These are phyloP conservation scores for Hortiboletus flavorubellus DNA, from an alignment of 768 basidiomycete genomes.

Conservation along the genomic window DNA sequence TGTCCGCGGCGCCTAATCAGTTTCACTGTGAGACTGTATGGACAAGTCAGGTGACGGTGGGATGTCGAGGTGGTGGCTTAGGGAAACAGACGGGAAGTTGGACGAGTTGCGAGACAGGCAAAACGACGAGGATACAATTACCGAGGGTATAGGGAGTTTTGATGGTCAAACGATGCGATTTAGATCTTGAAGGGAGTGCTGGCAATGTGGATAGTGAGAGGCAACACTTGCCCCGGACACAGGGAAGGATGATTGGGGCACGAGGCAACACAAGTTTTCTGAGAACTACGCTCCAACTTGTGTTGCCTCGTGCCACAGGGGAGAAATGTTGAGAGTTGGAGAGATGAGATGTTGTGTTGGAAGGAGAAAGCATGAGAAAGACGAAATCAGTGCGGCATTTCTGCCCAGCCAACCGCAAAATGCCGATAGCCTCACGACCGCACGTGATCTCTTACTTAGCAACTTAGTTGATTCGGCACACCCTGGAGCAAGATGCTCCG, in stretches of 20 bases:
- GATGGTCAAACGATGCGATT: neutral
- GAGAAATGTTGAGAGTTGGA: neutral
- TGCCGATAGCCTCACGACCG: neutral
- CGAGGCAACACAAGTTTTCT: conserved; percentile 34
- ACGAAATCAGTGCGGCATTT: conserved; percentile 37
- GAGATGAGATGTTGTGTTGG: neutral
- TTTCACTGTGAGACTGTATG: neutral
- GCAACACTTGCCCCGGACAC: neutral
- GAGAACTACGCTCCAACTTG: conserved; percentile 48
- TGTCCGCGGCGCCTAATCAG: neutral
- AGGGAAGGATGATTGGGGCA: conserved; percentile 3
- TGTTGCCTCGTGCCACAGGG: conserved; percentile 18
- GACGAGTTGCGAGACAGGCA: neutral
- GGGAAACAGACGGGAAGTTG: neutral
- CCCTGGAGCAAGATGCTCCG: conserved; percentile 22
- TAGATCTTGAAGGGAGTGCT: too few relatives aligned
- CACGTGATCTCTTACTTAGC: conserved; percentile 11
- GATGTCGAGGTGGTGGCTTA: neutral
- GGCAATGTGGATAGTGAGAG: neutral
- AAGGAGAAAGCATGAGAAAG: neutral
- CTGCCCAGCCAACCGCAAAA: conserved; percentile 37
- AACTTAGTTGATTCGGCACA: neutral
- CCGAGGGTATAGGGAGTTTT: neutral
- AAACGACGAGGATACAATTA: neutral
- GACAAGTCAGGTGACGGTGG: conserved; percentile 9